Conservation (phyloP, 257 asterid genomes). For the Nicotiana paniculata region DNA sequence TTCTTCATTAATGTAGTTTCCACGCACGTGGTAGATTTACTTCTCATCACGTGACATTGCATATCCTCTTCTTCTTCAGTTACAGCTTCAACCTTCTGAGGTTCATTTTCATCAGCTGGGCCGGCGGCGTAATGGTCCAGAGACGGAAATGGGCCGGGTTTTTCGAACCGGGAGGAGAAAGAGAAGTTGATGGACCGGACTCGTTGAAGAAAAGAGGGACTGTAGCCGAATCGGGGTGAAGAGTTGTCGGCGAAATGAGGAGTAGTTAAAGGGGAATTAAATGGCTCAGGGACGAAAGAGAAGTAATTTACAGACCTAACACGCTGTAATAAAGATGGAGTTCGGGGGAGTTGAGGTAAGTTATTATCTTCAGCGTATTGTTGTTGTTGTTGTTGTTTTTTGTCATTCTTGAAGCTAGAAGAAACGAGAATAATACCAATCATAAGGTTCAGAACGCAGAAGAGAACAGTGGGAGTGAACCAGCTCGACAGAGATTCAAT, state of each 20-base stretch:
- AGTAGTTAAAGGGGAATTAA: conserved; percentile 2
- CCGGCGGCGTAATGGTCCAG: not conserved
- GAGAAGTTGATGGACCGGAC: conserved; percentile 46
- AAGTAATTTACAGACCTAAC: not conserved
- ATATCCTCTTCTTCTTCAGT: not conserved
- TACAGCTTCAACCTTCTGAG: not conserved
- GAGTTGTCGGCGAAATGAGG: not conserved
- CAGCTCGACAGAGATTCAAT: conserved; percentile 49
- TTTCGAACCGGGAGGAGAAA: conserved; percentile 28
- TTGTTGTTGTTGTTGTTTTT: conserved; percentile 5
- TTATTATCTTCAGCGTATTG: conserved; percentile 1
- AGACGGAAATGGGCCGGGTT: conserved; percentile 19
- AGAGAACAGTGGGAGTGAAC: conserved; percentile 78
- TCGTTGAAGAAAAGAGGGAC: conserved; percentile 63
- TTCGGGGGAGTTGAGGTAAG: not conserved
- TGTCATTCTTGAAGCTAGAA: conserved; percentile 31
- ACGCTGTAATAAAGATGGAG: not conserved
- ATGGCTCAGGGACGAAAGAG: not conserved
- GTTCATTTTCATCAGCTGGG: not conserved
- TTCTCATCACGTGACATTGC: not conserved
- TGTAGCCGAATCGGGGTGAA: conserved; percentile 17
- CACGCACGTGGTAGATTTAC: not conserved
- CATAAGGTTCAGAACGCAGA: conserved; percentile 70
- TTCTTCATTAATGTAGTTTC: conserved; percentile 28
- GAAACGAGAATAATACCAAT: conserved; percentile 63